phyloP scores from a whole-genome alignment of 345 rosid genomes.

The Arabis alpina region DNA sequence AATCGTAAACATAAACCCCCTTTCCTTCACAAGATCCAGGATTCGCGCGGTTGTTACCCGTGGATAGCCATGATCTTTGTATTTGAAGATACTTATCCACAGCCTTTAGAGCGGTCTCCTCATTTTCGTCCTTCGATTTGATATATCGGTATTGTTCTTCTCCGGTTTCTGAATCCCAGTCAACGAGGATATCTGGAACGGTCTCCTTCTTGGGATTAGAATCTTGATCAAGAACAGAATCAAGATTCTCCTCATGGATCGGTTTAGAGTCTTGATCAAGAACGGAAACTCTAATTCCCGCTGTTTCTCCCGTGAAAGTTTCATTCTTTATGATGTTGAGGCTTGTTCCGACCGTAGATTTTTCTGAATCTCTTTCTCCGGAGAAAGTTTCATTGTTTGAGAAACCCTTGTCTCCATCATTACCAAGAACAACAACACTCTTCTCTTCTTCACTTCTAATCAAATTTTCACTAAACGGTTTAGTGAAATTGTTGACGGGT shows the following conservation, averaged over 20 bases:
- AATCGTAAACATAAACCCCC: conserved; percentile 72
- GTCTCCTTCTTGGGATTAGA: conserved; percentile 3
- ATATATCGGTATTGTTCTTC: conserved; percentile 33
- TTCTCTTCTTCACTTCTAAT: conserved; percentile 24
- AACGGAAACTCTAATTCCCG: neutral
- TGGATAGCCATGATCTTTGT: conserved; percentile 60
- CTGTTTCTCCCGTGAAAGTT: conserved; percentile 18
- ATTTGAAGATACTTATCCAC: conserved; percentile 52
- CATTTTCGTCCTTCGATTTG: conserved; percentile 41
- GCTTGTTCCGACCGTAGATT: neutral
- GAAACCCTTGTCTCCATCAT: conserved; percentile 24
- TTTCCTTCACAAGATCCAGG: conserved; percentile 54
- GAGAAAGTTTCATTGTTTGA: neutral
- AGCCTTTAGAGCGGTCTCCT: conserved; percentile 48
- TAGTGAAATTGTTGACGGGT: conserved; percentile 36
- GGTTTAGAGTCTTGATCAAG: conserved; percentile 26
- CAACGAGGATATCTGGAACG: neutral
- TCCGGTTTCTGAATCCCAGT: conserved; percentile 42
- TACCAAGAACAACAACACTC: conserved; percentile 21
- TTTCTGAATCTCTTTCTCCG: conserved; percentile 8
- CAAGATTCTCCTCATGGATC: conserved; percentile 20
- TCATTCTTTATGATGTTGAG: conserved; percentile 29
- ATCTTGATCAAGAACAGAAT: conserved; percentile 13
- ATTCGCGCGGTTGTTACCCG: conserved; percentile 8
- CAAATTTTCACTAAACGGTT: conserved; percentile 26